Evolutionary conservation across 257 asterid species (phyloP).

Genomic region (Eustoma russellianum): DNA sequence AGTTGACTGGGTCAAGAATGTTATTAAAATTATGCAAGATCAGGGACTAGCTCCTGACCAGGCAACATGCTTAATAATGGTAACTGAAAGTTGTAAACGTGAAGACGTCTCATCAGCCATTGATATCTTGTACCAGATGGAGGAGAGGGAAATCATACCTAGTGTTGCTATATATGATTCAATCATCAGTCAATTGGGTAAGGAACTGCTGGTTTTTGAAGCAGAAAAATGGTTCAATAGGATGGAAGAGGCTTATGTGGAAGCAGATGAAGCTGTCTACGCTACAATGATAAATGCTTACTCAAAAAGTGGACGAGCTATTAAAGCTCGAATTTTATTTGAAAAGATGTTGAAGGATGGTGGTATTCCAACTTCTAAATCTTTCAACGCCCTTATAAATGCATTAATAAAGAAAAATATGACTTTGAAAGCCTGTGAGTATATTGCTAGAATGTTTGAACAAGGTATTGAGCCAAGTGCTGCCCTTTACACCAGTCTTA

Average conservation of each 20-base stretch:
- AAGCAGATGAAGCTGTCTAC: constrained; percentile 41
- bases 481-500: constrained; percentile 49
- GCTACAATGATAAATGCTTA: constrained; percentile 51
- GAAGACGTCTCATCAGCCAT: constrained; percentile 36
- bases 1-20: constrained; percentile 27
- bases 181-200: constrained; percentile 39
- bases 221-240: constrained; percentile 35
- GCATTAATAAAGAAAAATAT: constrained; percentile 52
- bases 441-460: constrained; percentile 47
- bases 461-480: constrained; percentile 48
- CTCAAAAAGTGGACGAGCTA: constrained; percentile 42
- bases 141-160: constrained; percentile 38
- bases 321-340: constrained; percentile 32
- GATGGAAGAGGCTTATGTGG: constrained; percentile 37
- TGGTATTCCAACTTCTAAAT: constrained; percentile 34
- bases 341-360: constrained; percentile 32
- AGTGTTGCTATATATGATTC: constrained; percentile 37
- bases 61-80: constrained; percentile 34
- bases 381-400: constrained; percentile 49
- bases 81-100: constrained; percentile 30
- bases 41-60: constrained; percentile 35
- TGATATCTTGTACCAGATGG: constrained; percentile 33
- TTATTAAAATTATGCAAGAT: constrained; percentile 41
- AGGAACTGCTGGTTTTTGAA: constrained; percentile 26
- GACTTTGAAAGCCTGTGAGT: constrained; percentile 33